Percentiles rank a stretch among this genome's conserved stretches.
These are phyloP conservation scores for Aspergillus egyptiacus DNA, from an alignment of 495 filamentous ascomycete genomes.

Conservation along the genomic window DNA sequence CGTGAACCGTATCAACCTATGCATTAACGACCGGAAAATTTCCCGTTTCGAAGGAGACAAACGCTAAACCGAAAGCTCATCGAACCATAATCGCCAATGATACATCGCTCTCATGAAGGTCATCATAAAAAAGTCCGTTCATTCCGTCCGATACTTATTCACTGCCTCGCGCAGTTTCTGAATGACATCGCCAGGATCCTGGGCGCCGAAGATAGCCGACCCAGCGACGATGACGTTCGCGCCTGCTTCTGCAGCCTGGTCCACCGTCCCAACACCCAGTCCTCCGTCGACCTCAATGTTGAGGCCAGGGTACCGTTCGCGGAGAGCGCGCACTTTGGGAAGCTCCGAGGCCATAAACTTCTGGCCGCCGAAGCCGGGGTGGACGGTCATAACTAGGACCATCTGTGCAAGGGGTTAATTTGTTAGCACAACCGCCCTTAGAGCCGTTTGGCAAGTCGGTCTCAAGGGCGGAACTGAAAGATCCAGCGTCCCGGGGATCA, in stretches of 20 bases:
- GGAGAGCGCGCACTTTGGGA: slow-evolving; percentile 82
- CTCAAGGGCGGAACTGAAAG: too few species aligned
- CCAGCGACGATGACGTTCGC: slow-evolving; percentile 98
- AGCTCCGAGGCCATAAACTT: slow-evolving; percentile 96
- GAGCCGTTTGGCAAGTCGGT: not conserved
- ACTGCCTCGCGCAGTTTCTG: slow-evolving; percentile 70
- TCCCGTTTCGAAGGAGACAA: not conserved
- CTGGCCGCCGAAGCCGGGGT: slow-evolving; percentile 96
- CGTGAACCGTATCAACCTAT: too few species aligned
- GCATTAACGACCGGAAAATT: not conserved
- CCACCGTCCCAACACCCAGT: slow-evolving; percentile 79
- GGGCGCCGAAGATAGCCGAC: slow-evolving; percentile 91
- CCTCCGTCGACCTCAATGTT: slow-evolving; percentile 98
- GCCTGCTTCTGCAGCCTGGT: slow-evolving; percentile 89
- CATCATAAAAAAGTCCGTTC: slow-evolving; percentile 1
- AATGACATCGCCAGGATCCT: slow-evolving; percentile 83
- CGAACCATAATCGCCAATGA: not conserved
- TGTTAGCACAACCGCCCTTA: not conserved
- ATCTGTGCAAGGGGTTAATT: slow-evolving; percentile 59
- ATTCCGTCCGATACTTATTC: slow-evolving; percentile 45
- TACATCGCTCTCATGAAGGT: not conserved
- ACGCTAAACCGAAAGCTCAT: not conserved
- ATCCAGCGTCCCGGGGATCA: too few species aligned
- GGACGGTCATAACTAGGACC: slow-evolving; percentile 97
- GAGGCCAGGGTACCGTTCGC: slow-evolving; percentile 77